Conservation (phyloP, 352 stramenopile species). For the Globisporangium camurandrum region DNA sequence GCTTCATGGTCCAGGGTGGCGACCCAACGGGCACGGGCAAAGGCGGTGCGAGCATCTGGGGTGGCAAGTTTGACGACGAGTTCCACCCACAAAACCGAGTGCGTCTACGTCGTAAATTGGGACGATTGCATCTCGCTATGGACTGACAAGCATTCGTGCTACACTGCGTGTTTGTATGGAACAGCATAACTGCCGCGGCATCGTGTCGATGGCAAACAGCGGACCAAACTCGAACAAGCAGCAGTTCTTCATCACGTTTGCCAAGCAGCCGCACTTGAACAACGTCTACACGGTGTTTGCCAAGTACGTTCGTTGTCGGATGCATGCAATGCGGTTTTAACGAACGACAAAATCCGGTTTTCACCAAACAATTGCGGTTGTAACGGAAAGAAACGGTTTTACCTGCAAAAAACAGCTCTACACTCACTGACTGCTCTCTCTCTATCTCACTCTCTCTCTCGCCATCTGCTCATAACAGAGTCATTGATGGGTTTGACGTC, state of each 20-base stretch:
- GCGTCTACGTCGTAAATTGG: too few species aligned
- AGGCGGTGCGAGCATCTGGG: slow-evolving; percentile 88
- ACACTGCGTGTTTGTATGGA: slow-evolving; percentile 1
- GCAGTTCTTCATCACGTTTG: slow-evolving; percentile 99
- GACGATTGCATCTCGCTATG: too few species aligned
- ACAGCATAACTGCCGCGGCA: slow-evolving; percentile 84
- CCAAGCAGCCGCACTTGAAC: slow-evolving; percentile 95
- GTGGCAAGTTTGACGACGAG: slow-evolving; percentile 85
- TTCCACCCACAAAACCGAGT: slow-evolving; percentile 87
- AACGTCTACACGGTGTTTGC: slow-evolving; percentile 98
- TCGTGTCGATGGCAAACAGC: slow-evolving; percentile 92
- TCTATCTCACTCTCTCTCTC: too few species aligned
- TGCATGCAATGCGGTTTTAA: too few species aligned
- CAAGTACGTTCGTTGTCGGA: slow-evolving; percentile 61
- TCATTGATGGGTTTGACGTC: slow-evolving; percentile 96
- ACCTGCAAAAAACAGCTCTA: too few species aligned
- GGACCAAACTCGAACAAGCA: slow-evolving; percentile 90
- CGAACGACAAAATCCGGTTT: too few species aligned
- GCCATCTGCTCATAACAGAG: too few species aligned
- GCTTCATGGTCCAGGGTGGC: slow-evolving; percentile 86
- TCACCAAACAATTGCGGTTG: too few species aligned
- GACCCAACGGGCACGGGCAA: slow-evolving; percentile 90
- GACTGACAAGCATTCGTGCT: neutral
- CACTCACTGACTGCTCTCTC: too few species aligned
- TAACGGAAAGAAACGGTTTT: too few species aligned